Conservation (phyloP, 2,329 filamentous ascomycete species). For the Alternaria conjuncta region DNA sequence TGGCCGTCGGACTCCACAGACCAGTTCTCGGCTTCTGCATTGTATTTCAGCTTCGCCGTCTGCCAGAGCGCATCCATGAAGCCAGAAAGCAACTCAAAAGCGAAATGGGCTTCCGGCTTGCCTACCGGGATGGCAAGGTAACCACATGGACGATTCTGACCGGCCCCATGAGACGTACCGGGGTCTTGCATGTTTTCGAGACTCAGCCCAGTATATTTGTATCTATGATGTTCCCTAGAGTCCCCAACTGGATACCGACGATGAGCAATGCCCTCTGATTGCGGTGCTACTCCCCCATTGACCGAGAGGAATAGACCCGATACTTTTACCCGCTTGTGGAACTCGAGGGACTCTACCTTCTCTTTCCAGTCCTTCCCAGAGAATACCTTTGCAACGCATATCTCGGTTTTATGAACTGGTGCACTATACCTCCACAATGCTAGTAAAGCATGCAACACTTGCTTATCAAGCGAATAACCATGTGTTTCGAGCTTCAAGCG, state of each 20-base stretch:
- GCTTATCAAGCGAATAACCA: not conserved
- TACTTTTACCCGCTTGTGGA: too few species aligned
- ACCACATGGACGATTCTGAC: not conserved
- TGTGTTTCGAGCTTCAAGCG: not conserved
- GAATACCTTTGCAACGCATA: not conserved
- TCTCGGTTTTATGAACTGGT: accelerated
- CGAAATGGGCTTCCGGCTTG: not conserved
- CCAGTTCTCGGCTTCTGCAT: not conserved
- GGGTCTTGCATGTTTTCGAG: not conserved
- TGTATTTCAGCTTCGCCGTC: not conserved
- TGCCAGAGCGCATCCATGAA: not conserved
- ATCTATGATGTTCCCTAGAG: too few species aligned
- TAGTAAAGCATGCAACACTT: not conserved
- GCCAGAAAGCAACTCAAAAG: not conserved
- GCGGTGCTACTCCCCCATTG: too few species aligned
- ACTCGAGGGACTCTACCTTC: not conserved
- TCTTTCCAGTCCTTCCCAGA: not conserved
- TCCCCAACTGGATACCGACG: too few species aligned
- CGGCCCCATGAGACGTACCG: not conserved
- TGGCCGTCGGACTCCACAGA: not conserved
- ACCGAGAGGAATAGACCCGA: too few species aligned
- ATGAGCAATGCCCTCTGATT: too few species aligned
- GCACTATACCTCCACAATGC: not conserved
- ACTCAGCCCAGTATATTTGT: not conserved
- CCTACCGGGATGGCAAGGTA: not conserved